Evolutionary conservation across 2,329 filamentous ascomycete genomes (phyloP), one percentile per base, ranked within the genome.

Genomic region (Epichloe baconii): DNA sequence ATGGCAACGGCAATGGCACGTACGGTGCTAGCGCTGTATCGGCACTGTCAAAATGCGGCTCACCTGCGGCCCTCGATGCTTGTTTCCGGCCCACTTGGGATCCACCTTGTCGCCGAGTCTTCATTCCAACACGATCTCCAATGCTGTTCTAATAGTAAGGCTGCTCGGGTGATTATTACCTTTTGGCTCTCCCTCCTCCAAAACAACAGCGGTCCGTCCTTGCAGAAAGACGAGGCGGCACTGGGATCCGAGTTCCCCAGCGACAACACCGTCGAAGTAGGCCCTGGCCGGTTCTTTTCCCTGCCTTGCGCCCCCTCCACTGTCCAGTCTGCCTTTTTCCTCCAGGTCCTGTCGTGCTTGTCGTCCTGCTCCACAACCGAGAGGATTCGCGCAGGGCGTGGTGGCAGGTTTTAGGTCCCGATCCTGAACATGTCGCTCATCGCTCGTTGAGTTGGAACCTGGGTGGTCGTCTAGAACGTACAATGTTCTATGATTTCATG

Each of bases 51-150:
- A 6, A 12, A 44, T 23, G 43, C 43, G n/a, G 21, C 43, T 44
- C 15, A 44, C 43, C 17, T 44, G 19, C 23, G 19, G 11, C 7
- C 14, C 23, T 23, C 23, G 23, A 35, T 44, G 42, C 47, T 34
- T 19, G 37, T 42, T 35, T 34, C 17, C 5, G 5, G n/a, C 17
- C 17, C 21, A 37, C 37, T 34, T 35, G n/a, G 44, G 23, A 26
- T 19, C 37, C 21, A 37, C 47, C 8, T 14, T 14, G 37, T 42
- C 37, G 17, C 38, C 47, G 15, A 37, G 47, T n/a, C 37, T 48
- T 42, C 47, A 48, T 48, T 48, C 47, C 47, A 48, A 14, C 47
- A 14, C 47, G n/a, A 38, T 48, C 47, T 42, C 47, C 47, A 41
- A 19, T 14, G 37, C 37, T 41, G 11, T 14, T 19, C 21, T 26